These are phyloP conservation scores for Lactarius hengduanensis DNA, from an alignment of 768 basidiomycete species.

Conservation along the genomic window DNA sequence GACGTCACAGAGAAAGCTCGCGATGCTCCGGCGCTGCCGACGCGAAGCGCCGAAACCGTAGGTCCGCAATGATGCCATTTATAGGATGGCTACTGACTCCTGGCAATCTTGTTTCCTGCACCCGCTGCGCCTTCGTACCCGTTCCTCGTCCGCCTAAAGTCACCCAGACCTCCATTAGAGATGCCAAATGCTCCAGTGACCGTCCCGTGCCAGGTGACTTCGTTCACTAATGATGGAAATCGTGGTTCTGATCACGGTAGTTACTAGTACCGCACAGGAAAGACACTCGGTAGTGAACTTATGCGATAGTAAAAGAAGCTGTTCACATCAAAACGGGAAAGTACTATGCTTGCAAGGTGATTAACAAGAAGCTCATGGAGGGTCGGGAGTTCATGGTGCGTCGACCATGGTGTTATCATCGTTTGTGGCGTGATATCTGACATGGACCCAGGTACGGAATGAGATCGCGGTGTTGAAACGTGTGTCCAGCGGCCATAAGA, in stretches of 20 bases:
- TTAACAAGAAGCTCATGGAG: constrained; percentile 99
- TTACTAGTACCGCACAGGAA: constrained; percentile 81
- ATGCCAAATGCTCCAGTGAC: constrained; percentile 40
- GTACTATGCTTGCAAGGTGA: constrained; percentile 99
- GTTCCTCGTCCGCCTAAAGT: background rate
- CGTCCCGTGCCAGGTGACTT: constrained; percentile 47
- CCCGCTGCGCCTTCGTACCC: background rate
- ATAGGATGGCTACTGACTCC: constrained; percentile 1
- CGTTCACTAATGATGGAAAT: background rate
- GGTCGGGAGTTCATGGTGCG: constrained; percentile 96
- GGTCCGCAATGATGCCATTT: constrained; percentile 15
- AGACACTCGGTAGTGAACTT: constrained; percentile 87
- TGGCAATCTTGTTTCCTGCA: background rate
- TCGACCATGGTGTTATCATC: constrained; percentile 10
- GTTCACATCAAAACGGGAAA: constrained; percentile 90
- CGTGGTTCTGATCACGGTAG: constrained; percentile 7
- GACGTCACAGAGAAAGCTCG: background rate
- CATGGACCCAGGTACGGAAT: constrained; percentile 73
- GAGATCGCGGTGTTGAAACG: constrained; percentile 95
- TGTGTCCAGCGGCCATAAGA: constrained; percentile 84
- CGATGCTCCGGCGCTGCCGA: constrained; percentile 18
- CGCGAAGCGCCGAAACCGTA: constrained; percentile 16
- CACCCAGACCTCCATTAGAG: constrained; percentile 5
- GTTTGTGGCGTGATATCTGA: constrained; percentile 15
- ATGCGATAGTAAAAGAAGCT: constrained; percentile 94